Conservation (phyloP, 148 eudicot genomes). For the Oxyria digyna region DNA sequence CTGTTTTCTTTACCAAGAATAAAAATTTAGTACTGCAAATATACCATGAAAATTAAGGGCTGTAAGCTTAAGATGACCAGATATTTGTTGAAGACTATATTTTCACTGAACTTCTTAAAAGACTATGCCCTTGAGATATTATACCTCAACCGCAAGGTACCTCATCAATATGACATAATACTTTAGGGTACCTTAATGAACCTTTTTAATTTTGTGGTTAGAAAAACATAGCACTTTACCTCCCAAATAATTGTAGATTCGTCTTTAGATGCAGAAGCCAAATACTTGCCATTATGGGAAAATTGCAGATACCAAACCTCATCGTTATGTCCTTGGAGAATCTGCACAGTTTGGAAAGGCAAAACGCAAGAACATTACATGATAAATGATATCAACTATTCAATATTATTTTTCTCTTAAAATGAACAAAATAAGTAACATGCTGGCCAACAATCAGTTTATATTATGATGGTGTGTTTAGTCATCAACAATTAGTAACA, state of each 20-base stretch:
- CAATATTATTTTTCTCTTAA: background rate
- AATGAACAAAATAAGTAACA: background rate
- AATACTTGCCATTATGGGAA: constrained; percentile 63
- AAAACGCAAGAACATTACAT: background rate
- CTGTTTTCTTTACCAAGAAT: background rate
- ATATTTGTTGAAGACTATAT: background rate
- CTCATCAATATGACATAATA: background rate
- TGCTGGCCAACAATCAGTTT: background rate
- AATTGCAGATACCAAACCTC: constrained; percentile 80
- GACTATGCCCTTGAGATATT: background rate
- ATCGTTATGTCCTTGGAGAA: constrained; percentile 46
- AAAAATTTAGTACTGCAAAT: background rate
- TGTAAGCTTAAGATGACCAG: background rate
- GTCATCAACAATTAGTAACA: background rate
- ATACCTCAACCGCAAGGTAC: background rate
- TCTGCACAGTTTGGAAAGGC: constrained; percentile 25
- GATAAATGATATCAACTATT: background rate
- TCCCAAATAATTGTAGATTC: constrained; percentile 69
- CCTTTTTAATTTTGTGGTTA: background rate
- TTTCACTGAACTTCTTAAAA: background rate
- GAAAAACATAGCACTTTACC: constrained; percentile 25
- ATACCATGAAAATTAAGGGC: background rate
- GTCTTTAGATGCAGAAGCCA: constrained; percentile 85
- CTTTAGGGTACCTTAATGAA: background rate
- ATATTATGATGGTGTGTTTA: background rate